Base-by-base conservation (phyloP, 129 eudicot species). In the Dittrichia graveolens region DNA sequence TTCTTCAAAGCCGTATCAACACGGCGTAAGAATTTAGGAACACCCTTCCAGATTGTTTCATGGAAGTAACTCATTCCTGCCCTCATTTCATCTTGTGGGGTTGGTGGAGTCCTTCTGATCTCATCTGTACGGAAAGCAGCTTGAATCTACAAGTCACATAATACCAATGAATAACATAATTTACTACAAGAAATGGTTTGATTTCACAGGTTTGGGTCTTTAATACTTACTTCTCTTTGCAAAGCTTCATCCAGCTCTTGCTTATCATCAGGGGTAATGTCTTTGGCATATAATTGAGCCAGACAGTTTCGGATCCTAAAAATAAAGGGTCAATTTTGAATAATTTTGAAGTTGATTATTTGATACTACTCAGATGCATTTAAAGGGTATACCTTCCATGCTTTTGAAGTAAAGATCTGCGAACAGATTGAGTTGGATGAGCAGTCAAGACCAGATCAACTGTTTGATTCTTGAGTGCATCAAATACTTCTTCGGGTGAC, bases 1-100 rank as follows among this genome's bases (percentile, higher is more conserved):
- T 94, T 94, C 84, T 90, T 94, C 49, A 94, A 84, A 80, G 99
- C 99, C 15, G 99, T 94, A 64, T 94, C 99, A 69, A 94, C 94
- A 72, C 99, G 97, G 0, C 99, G 89, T 43, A 94, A 82, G 78
- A 94, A 94, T 65, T 90, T 90, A 4, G 99, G 99, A 53, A 94
- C 97, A 3, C 99, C 99, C 75, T 94, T 90, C 97, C 99, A 94
- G 53, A 94, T 94, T 72, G 99, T 94, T 79, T 94, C 99, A 64
- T 94, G 99, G 73, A 94, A 94, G 84, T 94, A 94, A 71, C 99
- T 94, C 99, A 94, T 94, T 77, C 99, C 99, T 4, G 99, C 99
- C 71, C 99, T 86, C 99, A 94, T 94, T 75, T 94, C 97, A 69
- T 94, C 99, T 78, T 94, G 99, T 24, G 99, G 99, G 13, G 97